Base-by-base conservation (phyloP, 106 monocot species). In the Phalaenopsis aphrodite region DNA sequence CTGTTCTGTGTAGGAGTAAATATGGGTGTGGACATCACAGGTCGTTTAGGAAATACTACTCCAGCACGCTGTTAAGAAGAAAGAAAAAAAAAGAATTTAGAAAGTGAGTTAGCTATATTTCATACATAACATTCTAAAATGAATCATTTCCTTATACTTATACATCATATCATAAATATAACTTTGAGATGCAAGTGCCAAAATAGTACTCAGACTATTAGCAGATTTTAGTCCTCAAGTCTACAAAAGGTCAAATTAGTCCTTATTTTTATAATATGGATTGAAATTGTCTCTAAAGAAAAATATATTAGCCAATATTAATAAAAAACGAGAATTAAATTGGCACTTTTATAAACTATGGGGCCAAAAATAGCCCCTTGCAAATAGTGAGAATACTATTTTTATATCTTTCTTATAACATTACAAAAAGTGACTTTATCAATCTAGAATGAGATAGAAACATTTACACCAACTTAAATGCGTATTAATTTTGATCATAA, bases 1-100 rank as follows among this genome's bases (percentile, higher is more conserved):
- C 86, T 90, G 78, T 89, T 84, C 79, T 94, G 94, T 77, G 91
- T 80, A 81, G 88, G 89, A 82, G 90, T 92, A 82, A 94, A 89
- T 78, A 91, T 84, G 12, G 98, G 90, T 82, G 86, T 89, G 66
- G 94, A 83, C 55, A 82, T 89, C 76, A 94, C 94, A 48, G 87
- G 38, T 85, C 92, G 81, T 66, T 85, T 81, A 19, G 89, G 89
- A 89, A 92, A 92, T 41, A 87, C 85, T 36, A 76, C 80, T 85
- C 91, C 91, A 83, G 79, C 72, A 42, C 49, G 83, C 91, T 92
- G 88, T 82, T 3, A 24, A 78, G 15, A 18, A 43, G 24, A 71
- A 46, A 73, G 3, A 38, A 2, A 68, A 10, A 69, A 19, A 11
- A 14, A 69, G 69, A 69, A 38, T 39, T 61, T 61, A 61, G 61